phyloP scores from a whole-genome alignment of 768 basidiomycete species.

The Candolleomyces efflorescens region DNA sequence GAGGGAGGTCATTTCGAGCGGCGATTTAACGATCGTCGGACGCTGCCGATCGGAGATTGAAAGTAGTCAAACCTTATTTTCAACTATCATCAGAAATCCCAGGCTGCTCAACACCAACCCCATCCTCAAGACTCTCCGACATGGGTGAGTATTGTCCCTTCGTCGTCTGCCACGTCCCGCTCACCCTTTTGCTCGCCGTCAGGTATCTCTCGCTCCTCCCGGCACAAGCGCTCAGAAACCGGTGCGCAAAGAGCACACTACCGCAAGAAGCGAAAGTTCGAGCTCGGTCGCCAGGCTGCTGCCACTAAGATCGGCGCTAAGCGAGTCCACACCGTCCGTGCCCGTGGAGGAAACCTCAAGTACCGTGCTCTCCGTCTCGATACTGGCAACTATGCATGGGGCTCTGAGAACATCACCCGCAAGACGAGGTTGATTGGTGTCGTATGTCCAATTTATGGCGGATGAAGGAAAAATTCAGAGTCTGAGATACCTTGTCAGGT shows the following conservation, averaged over 20 bases:
- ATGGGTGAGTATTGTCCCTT: conserved; percentile 62
- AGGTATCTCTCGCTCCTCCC: conserved; percentile 97
- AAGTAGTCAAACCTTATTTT: conserved; percentile 37
- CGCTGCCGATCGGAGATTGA: conserved; percentile 27
- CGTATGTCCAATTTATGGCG: conserved; percentile 47
- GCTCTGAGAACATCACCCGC: conserved; percentile 86
- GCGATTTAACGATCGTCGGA: conserved; percentile 13
- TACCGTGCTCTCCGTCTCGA: conserved; percentile 96
- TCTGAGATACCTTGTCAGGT: conserved; percentile 44
- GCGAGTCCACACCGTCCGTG: conserved; percentile 92
- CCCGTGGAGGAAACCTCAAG: conserved; percentile 94
- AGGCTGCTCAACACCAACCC: conserved; percentile 38
- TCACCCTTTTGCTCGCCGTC: conserved; percentile 12
- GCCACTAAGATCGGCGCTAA: conserved; percentile 96
- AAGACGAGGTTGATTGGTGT: conserved; percentile 97
- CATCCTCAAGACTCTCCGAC: conserved; percentile 68
- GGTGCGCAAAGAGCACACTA: conserved; percentile 92
- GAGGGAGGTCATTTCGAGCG: too few species aligned
- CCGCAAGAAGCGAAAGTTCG: conserved; percentile 99
- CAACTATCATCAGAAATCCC: conserved; percentile 52
- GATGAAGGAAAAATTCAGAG: too few species aligned
- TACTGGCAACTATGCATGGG: conserved; percentile 98
- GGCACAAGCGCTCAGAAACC: conserved; percentile 94
- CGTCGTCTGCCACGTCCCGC: conserved; percentile 8
- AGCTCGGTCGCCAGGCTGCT: conserved; percentile 97